These are phyloP conservation scores for Dionaea muscipula DNA, from an alignment of 179 eudicot species.

Conservation along the genomic window DNA sequence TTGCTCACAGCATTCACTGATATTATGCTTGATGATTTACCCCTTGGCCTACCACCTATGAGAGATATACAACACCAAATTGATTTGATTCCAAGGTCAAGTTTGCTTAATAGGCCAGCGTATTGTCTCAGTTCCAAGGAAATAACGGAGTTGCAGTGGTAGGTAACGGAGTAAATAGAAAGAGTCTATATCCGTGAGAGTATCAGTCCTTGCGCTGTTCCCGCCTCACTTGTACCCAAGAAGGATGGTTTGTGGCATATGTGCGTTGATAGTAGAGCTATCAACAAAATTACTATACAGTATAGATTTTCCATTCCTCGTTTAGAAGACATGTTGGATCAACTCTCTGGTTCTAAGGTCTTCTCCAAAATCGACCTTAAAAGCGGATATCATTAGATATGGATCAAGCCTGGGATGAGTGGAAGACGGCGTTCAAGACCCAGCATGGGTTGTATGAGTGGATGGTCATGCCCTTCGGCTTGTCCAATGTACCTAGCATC, in stretches of 20 bases:
- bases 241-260: not conserved
- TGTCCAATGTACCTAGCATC: not conserved
- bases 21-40: not conserved
- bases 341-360: not conserved
- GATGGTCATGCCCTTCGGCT: not conserved
- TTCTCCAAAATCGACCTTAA: not conserved
- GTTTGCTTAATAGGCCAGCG: not conserved
- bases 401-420: not conserved
- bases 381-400: not conserved
- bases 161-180: not conserved
- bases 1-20: too few species aligned
- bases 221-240: not conserved
- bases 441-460: not conserved
- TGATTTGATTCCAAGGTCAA: not conserved
- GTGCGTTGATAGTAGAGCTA: not conserved
- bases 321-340: not conserved
- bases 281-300: not conserved
- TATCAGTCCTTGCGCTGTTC: not conserved
- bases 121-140: not conserved
- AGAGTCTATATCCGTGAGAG: not conserved
- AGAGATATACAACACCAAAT: not conserved
- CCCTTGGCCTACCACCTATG: not conserved
- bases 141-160: not conserved
- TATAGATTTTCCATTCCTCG: not conserved
- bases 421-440: not conserved